These are phyloP conservation scores for Kandelia obovata DNA, from an alignment of 345 rosid genomes.

Conservation along the genomic window DNA sequence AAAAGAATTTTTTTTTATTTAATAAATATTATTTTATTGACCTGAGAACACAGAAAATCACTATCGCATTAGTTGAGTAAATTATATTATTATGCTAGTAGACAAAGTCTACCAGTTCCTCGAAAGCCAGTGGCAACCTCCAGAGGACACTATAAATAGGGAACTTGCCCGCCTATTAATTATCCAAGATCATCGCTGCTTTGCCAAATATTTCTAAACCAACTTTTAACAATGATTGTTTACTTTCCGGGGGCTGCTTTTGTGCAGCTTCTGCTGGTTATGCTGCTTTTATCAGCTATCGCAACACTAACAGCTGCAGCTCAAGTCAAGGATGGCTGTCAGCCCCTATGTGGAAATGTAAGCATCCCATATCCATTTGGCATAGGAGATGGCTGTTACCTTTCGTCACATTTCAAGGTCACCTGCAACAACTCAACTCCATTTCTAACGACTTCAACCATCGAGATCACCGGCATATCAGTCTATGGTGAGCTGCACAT, in stretches of 20 bases:
- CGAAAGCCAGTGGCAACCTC: too few species aligned
- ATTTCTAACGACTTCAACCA: not conserved
- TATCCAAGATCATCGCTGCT: too few species aligned
- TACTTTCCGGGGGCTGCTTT: not conserved
- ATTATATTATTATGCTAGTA: too few species aligned
- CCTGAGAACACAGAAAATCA: too few species aligned
- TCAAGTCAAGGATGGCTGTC: not conserved
- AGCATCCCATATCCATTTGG: slow-evolving; percentile 30
- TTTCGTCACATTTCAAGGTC: slow-evolving; percentile 2
- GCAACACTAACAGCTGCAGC: not conserved
- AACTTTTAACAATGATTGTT: too few species aligned
- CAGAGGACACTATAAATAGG: too few species aligned
- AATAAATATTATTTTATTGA: too few species aligned
- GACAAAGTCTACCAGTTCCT: too few species aligned
- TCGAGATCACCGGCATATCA: slow-evolving; percentile 13
- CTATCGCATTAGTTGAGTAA: too few species aligned
- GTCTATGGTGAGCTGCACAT: slow-evolving; percentile 18
- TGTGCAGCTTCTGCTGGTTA: not conserved
- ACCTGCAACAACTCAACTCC: not conserved
- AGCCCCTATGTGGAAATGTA: not conserved
- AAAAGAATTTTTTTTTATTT: too few species aligned
- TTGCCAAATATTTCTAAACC: too few species aligned
- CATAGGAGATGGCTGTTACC: slow-evolving; percentile 2
- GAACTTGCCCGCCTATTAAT: too few species aligned
- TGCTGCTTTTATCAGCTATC: not conserved